Base-by-base conservation (phyloP, 225 moss, liverwort and hornwort genomes). In the Anthoceros angustus region DNA sequence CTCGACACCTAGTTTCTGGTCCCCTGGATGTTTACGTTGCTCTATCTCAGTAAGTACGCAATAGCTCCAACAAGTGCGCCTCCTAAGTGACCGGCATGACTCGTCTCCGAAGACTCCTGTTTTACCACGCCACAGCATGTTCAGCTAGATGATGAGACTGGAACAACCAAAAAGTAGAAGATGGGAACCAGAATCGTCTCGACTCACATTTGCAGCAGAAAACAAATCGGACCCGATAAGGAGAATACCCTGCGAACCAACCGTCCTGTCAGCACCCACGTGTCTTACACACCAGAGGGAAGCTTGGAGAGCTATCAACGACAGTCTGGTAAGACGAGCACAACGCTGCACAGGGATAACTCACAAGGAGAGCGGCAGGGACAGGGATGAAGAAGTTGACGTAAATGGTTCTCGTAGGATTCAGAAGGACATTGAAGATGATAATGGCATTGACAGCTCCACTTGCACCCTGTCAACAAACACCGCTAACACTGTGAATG, bases 361-460 rank as follows among this genome's bases (percentile, higher is more conserved):
- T 66, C 66, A 90, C 95, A 61, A 98, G 80, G 65, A 98, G 69
- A 72, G 92, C 89, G 38, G 95, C 95, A 12, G 92, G 95, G 63
- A 98, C 86, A 2, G 95, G 95, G 40, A 98, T 82, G 79, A 92
- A 81, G 60, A 98, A 69, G 66, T 89, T 98, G 72, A 98, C 76
- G 71, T 92, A 92, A 25, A 98, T 83, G 64, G 83, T 91, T 64
- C 95, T 79, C 5, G 80, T 48, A 4, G 95, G 95, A 70, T 88
- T 87, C 39, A 98, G 75, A 18, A 98, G 77, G 66, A 98, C 87
- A 32, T 92, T 86, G 25, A 98, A 80, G 71, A 98, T 76, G 68
- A 98, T 88, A n/a, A 98, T 98, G 5, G 92, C 82, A 62, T 98
- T 98, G 39, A 98, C 95, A 18, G 95, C 92, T 50, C 95, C 92